A percentile compares a stretch with the other conserved stretches of the same genome.
These are phyloP conservation scores for Eucalyptus sp. DNA, from an alignment of 345 rosid species.

Conservation along the genomic window DNA sequence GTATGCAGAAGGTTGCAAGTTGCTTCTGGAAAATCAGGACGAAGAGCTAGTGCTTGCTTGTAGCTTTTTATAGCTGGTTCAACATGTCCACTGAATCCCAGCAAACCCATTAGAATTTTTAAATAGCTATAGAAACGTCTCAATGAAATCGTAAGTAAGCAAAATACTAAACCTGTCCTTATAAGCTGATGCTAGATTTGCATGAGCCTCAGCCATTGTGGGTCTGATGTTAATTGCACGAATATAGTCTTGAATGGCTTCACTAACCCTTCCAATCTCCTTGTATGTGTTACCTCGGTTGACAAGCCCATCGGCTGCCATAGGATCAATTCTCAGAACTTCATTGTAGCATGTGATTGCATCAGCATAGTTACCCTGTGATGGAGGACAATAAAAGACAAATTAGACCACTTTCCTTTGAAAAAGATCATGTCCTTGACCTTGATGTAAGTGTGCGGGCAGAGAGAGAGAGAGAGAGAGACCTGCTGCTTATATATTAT, in stretches of 20 bases:
- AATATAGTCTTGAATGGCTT: constrained; percentile 91
- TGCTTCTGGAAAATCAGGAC: constrained; percentile 96
- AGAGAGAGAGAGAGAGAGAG: background rate
- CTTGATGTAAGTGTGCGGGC: background rate
- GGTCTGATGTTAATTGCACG: constrained; percentile 80
- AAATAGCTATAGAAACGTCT: background rate
- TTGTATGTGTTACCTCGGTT: constrained; percentile 96
- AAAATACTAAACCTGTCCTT: constrained; percentile 68
- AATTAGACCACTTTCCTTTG: background rate
- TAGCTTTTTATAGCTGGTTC: constrained; percentile 93
- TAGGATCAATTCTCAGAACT: constrained; percentile 93
- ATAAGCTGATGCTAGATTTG: constrained; percentile 98
- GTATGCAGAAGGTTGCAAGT: constrained; percentile 97
- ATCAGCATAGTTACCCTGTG: constrained; percentile 85
- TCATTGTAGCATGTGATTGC: constrained; percentile 98
- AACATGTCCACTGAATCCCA: constrained; percentile 62
- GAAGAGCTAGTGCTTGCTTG: constrained; percentile 69
- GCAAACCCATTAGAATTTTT: background rate
- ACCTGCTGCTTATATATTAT: constrained; percentile 98
- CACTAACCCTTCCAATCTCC: constrained; percentile 90
- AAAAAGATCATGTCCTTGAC: background rate
- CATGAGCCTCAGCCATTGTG: constrained; percentile 98
- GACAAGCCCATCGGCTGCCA: constrained; percentile 97
- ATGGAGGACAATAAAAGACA: background rate
- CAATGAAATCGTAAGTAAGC: background rate